Base-by-base conservation (phyloP, 2,329 filamentous ascomycete genomes). In the Monilinia aucupariae region DNA sequence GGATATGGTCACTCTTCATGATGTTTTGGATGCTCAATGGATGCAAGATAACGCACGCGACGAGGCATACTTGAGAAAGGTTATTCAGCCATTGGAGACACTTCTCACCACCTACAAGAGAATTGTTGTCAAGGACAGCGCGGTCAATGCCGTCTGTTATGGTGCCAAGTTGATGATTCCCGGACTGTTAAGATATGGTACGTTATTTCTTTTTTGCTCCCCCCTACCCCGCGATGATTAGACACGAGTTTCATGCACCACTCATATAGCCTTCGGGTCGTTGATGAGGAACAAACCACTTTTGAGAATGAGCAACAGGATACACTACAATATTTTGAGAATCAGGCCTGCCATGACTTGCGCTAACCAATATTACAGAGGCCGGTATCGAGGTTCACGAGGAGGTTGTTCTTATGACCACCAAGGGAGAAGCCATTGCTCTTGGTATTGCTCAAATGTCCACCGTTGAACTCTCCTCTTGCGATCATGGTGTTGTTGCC, bases 151-250 rank as follows among this genome's bases (percentile, higher is more conserved):
- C 64, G 92, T 99, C 64, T 97, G 92, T 84, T 97, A 97, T 77
- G 94, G 94, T 79, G 94, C 94, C 54, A 97, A 97, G 82, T 86
- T 99, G 68, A 99, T 97, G 94, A 89, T 97, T 78, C 94, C 94
- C 55, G 94, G 94, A 80, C 84, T 99, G 62, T 80, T 99, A 68
- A 87, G 94, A 75, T 97, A 96, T 76, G 89, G 88, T 91, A 81
- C 71, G 85, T 79, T 52, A 30, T 9, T 56, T 5, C 32, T 7
- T 6, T 22, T 10, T 22, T 22, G 32, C 3, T 2, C 3, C 2
- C 6, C 27, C 41, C 30, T 22, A 25, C 22, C 30, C n/a, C 54
- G 82, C 83, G 78, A 92, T 94, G 94, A 99, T 99, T 96, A 96
- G 81, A 90, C 82, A 83, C 82, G 66, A 58, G 54, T 58, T 92